Base-by-base conservation (phyloP, 2,329 filamentous ascomycete genomes). In the Alternaria triticimaculans region DNA sequence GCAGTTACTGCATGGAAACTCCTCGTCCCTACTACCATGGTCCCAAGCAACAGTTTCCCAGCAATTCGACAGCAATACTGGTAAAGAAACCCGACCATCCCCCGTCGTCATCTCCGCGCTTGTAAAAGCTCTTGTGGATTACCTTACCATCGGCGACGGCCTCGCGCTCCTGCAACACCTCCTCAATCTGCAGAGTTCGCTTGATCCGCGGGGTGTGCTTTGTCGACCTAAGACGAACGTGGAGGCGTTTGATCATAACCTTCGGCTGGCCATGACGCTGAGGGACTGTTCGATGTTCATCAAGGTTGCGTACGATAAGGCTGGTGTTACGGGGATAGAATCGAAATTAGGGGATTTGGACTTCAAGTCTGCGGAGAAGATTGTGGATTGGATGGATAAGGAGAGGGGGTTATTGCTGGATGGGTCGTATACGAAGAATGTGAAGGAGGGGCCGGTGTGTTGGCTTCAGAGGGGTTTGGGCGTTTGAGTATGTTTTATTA, bases 281-380 rank as follows among this genome's bases (percentile, higher is more conserved):
- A 73, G 83, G 33, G 83, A 85, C 60, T 84, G 82, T 63, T 82
- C 83, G 5, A 67, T 84, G 6, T 84, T 83, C 63, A 68, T 84
- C 30, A 70, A 72, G 14, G 69, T 78, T 10, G 60, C 65, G 0
- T 73, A 69, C 30, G 41, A 58, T 2, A 14, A 58, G 5, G 28
- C 54, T 4, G 46, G 53, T 14, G 53, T 63, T 2, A 56, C 55
- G 8, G 54, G 37, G 10, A 75, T 84, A 14, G 81, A 82, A 37
- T 80, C 80, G 10, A 78, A 82, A 46, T 70, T 85, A 5, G 83
- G 78, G 1, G 83, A 85, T 67, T 75, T 85, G 6, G 83, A 85
- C 60, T 76, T 82, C 67, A 85, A 85, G 68, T 78, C 77, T 6
- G 62, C 72, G 0, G 80, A 79, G 45, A 84, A 83, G 68, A 61